phyloP scores from a whole-genome alignment of 1,284 basidiomycete species.

The Puccinia sorghi region DNA sequence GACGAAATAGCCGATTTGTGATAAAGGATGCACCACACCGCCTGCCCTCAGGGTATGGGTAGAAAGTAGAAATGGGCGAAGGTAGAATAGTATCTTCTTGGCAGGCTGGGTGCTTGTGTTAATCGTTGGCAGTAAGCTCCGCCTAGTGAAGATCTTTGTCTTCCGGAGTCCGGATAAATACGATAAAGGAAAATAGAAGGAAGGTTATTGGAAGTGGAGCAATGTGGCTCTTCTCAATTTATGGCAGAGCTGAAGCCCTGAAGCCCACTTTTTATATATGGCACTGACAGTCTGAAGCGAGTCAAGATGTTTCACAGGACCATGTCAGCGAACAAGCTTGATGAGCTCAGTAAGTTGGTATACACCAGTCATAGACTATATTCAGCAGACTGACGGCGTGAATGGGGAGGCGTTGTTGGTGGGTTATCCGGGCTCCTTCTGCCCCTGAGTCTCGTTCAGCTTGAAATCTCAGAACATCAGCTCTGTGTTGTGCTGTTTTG shows the following conservation, averaged over 20 bases:
- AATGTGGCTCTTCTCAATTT: background rate
- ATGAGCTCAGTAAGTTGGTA: background rate
- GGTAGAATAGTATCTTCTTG: constrained; percentile 12
- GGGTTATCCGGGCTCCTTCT: background rate
- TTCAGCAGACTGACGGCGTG: constrained; percentile 3
- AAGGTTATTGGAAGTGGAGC: background rate
- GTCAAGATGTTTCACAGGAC: constrained; percentile 3
- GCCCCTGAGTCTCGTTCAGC: background rate
- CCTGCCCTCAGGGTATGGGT: background rate
- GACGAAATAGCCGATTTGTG: background rate
- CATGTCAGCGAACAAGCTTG: background rate
- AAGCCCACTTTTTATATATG: background rate
- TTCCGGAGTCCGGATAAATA: constrained; percentile 2
- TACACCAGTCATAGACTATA: background rate
- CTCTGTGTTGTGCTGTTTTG: background rate
- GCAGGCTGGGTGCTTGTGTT: constrained; percentile 20
- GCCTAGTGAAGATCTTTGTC: constrained; percentile 3
- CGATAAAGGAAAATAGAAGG: background rate
- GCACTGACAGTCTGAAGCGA: background rate
- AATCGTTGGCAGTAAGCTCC: constrained; percentile 25
- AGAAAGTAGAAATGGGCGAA: constrained; percentile 1
- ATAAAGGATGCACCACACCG: constrained; percentile 16
- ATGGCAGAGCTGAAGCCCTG: background rate
- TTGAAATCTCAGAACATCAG: background rate
- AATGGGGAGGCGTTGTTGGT: background rate